Base-by-base conservation (phyloP, 208 protist species). In the Wallacemonas sp. region DNA sequence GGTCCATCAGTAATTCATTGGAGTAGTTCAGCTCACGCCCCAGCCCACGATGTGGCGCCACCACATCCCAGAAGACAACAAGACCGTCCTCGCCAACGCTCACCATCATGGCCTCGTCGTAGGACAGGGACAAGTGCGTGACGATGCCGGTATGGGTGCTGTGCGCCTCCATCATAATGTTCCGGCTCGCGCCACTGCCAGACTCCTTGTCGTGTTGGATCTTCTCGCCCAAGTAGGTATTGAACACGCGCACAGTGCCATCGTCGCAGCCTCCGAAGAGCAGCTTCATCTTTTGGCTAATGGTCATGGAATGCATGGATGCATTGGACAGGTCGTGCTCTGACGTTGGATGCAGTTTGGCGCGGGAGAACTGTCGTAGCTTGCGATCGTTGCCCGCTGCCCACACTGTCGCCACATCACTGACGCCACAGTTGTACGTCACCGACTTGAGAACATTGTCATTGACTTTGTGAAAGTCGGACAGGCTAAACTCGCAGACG, bases 1-100 rank as follows among this genome's bases (percentile, higher is more conserved):
- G 89, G 36, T 97, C 93, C 49, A 98, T 92, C 11, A 99, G 86
- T 31, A 98, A 79, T 77, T 99, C 95, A 38, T 95, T 96, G 15
- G 90, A 88, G 76, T 87, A 98, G 55, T 91, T 84, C 36, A 94
- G 55, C 74, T 97, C 91, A 59, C 77, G 78, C 3, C 79, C 73
- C 4, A 75, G 53, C 17, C 78, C 77, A 34, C 94, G 89, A 53
- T 98, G 94, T 39, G 93, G 93, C 11, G 95, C 95, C 1, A 93
- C 77, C 24, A 98, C 80, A 58, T 96, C 88, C 83, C 90, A 96
- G 61, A 97, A 88, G 34, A 93, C 86, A 17, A 98, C 77, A 28
- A 84, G 77, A 34, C 96, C 93, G 68, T 99, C 97, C 24, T 98
- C 96, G 49, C 95, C 91, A 9, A 88, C 91, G 30, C 92, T 97